A percentile compares a stretch with the other conserved stretches of the same genome.
Evolutionary conservation across 106 monocot genomes (phyloP).

Genomic region (Ottelia alismoides): DNA sequence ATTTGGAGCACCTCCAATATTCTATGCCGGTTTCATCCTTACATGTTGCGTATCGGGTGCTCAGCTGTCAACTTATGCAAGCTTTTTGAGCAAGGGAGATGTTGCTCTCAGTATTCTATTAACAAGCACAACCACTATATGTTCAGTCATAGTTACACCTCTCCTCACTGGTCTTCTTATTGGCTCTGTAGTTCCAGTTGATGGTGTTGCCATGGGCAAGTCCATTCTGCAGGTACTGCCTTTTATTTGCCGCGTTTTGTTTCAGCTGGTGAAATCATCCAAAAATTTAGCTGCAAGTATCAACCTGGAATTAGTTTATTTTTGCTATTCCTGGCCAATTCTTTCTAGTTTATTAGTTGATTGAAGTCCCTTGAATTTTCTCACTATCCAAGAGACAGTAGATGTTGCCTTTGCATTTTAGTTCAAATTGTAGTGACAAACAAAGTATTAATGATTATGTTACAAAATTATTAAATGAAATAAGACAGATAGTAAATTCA

Average conservation of each 20-base stretch:
- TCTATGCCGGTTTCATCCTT: conserved; percentile 93
- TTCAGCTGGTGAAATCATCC: too few relatives aligned
- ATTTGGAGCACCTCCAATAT: conserved; percentile 63
- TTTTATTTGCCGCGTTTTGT: neutral
- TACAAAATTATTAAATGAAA: too few relatives aligned
- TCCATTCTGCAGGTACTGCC: conserved; percentile 84
- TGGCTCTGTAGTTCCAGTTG: conserved; percentile 92
- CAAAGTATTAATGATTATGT: too few relatives aligned
- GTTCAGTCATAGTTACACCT: conserved; percentile 86
- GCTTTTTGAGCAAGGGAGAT: conserved; percentile 96
- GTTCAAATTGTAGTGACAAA: too few relatives aligned
- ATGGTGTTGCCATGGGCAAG: conserved; percentile 96
- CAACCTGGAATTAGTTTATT: too few relatives aligned
- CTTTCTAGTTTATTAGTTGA: too few relatives aligned
- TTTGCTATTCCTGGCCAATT: too few relatives aligned
- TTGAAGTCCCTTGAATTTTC: too few relatives aligned
- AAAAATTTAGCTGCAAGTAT: too few relatives aligned
- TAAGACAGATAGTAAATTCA: too few relatives aligned
- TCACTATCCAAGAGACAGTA: too few relatives aligned
- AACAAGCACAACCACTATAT: conserved; percentile 88
- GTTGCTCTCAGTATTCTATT: conserved; percentile 89
- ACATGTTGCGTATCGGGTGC: conserved; percentile 95
- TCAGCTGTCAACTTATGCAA: conserved; percentile 95
- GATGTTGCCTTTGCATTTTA: too few relatives aligned
- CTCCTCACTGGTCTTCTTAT: conserved; percentile 80